A percentile compares a stretch with the other conserved stretches of the same genome.
phyloP scores from a whole-genome alignment of 148 eudicot genomes.

The Gaultheria prostrata region DNA sequence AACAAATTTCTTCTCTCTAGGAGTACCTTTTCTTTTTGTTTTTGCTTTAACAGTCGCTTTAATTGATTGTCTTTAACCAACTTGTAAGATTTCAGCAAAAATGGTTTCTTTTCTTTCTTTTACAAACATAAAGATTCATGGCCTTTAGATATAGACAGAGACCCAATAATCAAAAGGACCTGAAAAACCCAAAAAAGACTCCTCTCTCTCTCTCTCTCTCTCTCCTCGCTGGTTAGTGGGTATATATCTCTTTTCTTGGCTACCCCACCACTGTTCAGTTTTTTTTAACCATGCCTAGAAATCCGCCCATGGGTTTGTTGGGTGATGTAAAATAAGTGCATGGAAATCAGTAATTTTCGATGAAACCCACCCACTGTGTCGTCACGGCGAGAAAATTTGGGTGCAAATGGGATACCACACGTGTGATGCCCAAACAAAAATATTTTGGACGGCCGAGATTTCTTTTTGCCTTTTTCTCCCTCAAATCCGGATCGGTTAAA shows the following conservation, averaged over 20 bases:
- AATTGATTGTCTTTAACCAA: conserved; percentile 11
- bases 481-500: no score
- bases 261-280: conserved; percentile 5
- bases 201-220: background rate
- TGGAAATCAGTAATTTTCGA: conserved; percentile 23
- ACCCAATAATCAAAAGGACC: conserved; percentile 29
- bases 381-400: background rate
- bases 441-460: no score
- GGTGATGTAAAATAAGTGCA: conserved; percentile 12
- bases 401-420: no score
- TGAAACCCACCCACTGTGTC: background rate
- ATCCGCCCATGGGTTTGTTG: conserved; percentile 6
- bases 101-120: conserved; percentile 12
- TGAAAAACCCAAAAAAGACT: background rate
- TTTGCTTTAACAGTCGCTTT: conserved; percentile 4
- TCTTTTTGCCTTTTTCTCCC: no score
- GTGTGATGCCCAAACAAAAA: no score
- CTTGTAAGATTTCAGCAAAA: conserved; percentile 24
- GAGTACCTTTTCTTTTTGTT: background rate
- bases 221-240: background rate
- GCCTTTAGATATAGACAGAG: conserved; percentile 24
- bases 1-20: background rate
- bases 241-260: conserved; percentile 1
- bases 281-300: conserved; percentile 4
- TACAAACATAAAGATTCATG: conserved; percentile 17